phyloP scores from a whole-genome alignment of 805 yeast species.

The Clavispora carvajalis region DNA sequence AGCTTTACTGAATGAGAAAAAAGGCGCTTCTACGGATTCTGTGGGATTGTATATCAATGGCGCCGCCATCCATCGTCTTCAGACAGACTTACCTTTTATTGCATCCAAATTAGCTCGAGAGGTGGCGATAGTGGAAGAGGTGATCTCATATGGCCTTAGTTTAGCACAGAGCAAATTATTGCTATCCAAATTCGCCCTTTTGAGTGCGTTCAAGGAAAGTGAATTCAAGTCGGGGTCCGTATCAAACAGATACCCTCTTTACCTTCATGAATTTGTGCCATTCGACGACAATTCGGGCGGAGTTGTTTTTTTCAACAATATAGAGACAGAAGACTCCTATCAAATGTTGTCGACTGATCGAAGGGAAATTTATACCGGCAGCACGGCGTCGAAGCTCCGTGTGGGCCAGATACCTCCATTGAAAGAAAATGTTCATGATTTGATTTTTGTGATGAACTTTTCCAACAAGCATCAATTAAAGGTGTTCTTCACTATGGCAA shows the following conservation, averaged over 20 bases:
- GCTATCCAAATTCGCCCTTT: constrained; percentile 32
- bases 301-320: constrained; percentile 71
- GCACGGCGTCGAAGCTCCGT: constrained; percentile 7
- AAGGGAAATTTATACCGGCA: constrained; percentile 40
- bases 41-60: constrained; percentile 69
- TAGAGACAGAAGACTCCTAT: constrained; percentile 60
- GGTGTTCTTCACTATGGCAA: constrained; percentile 45
- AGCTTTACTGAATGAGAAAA: constrained; percentile 24
- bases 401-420: constrained; percentile 62
- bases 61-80: constrained; percentile 44
- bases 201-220: constrained; percentile 35
- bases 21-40: constrained; percentile 35
- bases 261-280: constrained; percentile 19
- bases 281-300: constrained; percentile 22
- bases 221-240: constrained; percentile 32
- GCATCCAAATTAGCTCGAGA: constrained; percentile 33
- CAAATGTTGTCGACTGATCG: constrained; percentile 37
- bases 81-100: constrained; percentile 40
- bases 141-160: constrained; percentile 26
- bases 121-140: constrained; percentile 17
- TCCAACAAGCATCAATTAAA: constrained; percentile 46
- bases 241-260: constrained; percentile 31
- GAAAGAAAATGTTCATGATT: constrained; percentile 68
- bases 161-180: constrained; percentile 28
- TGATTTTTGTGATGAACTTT: constrained; percentile 64